These are phyloP conservation scores for Trametes polyzona DNA, from an alignment of 1,284 basidiomycete species.

Conservation along the genomic window DNA sequence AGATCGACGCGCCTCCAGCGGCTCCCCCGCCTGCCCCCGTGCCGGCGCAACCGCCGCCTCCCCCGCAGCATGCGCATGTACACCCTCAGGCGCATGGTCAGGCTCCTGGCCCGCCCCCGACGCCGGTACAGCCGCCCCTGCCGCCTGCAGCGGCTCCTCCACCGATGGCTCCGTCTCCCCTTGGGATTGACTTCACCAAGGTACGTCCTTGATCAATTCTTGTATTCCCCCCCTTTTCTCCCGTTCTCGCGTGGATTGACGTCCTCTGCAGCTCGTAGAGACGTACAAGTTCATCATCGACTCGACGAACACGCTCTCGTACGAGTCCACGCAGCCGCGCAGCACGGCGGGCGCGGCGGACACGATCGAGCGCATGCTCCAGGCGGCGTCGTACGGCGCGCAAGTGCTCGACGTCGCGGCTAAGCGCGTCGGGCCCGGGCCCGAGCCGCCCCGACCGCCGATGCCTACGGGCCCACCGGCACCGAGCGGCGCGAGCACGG, in stretches of 20 bases:
- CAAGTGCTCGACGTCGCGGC: constrained; percentile 51
- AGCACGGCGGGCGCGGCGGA: constrained; percentile 41
- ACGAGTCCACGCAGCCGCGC: constrained; percentile 32
- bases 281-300: constrained; percentile 51
- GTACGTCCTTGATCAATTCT: constrained; percentile 35
- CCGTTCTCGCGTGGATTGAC: too few species aligned
- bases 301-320: constrained; percentile 38
- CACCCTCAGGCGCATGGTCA: constrained; percentile 11
- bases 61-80: constrained; percentile 22
- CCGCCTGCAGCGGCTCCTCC: constrained; percentile 18
- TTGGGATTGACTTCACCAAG: constrained; percentile 56
- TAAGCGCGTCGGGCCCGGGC: constrained; percentile 32
- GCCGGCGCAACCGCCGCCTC: constrained; percentile 20
- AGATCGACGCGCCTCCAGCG: constrained; percentile 18
- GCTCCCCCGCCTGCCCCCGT: constrained; percentile 25
- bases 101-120: constrained; percentile 13
- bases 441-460: constrained; percentile 6
- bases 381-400: constrained; percentile 54
- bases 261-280: constrained; percentile 43
- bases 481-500: background rate
- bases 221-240: constrained; percentile 18
- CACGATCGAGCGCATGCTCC: constrained; percentile 48
- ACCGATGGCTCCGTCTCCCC: constrained; percentile 16
- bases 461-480: constrained; percentile 6
- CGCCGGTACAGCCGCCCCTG: constrained; percentile 14